Conservation (phyloP, 2,329 filamentous ascomycete genomes). For the Lachnellula hyalina region DNA sequence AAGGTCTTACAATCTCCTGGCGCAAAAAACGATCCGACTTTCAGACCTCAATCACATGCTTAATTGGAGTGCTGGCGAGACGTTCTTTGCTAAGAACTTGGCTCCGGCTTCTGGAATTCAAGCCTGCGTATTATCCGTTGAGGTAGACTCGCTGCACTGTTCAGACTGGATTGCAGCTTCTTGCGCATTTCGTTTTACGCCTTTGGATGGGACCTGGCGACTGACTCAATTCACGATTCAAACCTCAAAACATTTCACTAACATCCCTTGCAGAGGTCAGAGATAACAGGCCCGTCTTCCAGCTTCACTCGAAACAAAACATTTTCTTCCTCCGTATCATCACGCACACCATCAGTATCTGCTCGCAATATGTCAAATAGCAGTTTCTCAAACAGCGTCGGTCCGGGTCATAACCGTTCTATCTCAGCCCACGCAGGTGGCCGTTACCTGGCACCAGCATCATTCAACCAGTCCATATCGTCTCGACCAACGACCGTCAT, state of each 20-base stretch:
- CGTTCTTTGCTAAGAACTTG: too few species aligned
- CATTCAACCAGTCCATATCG: slow-evolving; percentile 42
- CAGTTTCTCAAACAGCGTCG: slow-evolving; percentile 53
- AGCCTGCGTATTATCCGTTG: too few species aligned
- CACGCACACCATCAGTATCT: slow-evolving; percentile 37
- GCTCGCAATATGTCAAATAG: slow-evolving; percentile 41
- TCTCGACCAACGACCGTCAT: slow-evolving; percentile 37
- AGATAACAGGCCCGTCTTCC: slow-evolving; percentile 4
- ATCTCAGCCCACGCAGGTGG: slow-evolving; percentile 32
- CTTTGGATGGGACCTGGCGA: background rate
- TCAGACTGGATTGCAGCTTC: too few species aligned
- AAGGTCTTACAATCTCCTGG: too few species aligned
- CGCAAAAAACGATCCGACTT: too few species aligned
- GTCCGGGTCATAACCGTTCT: slow-evolving; percentile 44
- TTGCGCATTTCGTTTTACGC: background rate
- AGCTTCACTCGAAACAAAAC: slow-evolving; percentile 22
- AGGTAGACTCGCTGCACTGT: too few species aligned
- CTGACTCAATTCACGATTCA: background rate
- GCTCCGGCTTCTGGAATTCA: too few species aligned
- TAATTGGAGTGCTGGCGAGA: too few species aligned
- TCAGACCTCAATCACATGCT: too few species aligned
- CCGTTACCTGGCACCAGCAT: slow-evolving; percentile 47
- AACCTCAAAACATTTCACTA: background rate
- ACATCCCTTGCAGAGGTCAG: slow-evolving; percentile 1
- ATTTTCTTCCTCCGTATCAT: slow-evolving; percentile 35